phyloP scores from a whole-genome alignment of 768 basidiomycete species.

The Baorangia bicolor region DNA sequence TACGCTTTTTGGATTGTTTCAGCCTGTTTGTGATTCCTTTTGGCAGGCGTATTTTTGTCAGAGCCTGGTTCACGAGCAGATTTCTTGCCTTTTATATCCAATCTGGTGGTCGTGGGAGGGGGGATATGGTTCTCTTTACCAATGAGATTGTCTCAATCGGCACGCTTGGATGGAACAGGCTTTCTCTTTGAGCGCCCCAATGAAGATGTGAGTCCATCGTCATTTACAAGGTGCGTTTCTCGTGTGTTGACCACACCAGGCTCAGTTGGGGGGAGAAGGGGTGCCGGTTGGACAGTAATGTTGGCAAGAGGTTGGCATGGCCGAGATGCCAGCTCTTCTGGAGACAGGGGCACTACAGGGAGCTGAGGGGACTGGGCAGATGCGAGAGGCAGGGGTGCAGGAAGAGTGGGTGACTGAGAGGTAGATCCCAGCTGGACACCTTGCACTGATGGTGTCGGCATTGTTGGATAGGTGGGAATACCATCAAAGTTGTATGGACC shows the following conservation, averaged over 20 bases:
- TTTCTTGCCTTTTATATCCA: too few relatives aligned
- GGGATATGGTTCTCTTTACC: neutral
- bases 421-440: too few relatives aligned
- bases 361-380: too few relatives aligned
- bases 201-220: neutral
- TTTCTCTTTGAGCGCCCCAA: neutral
- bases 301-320: neutral
- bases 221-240: neutral
- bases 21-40: too few relatives aligned
- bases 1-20: too few relatives aligned
- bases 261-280: neutral
- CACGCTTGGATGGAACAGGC: neutral
- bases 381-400: neutral
- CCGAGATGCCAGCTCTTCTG: too few relatives aligned
- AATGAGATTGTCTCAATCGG: neutral
- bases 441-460: too few relatives aligned
- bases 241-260: neutral
- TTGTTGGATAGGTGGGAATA: too few relatives aligned
- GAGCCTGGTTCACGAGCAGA: too few relatives aligned
- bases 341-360: too few relatives aligned
- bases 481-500: too few relatives aligned
- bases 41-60: too few relatives aligned
- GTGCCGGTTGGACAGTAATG: neutral
- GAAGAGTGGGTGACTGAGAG: neutral
- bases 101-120: neutral